These are phyloP conservation scores for Phaseolus lunatus DNA, from an alignment of 306 rosid species.

Conservation along the genomic window DNA sequence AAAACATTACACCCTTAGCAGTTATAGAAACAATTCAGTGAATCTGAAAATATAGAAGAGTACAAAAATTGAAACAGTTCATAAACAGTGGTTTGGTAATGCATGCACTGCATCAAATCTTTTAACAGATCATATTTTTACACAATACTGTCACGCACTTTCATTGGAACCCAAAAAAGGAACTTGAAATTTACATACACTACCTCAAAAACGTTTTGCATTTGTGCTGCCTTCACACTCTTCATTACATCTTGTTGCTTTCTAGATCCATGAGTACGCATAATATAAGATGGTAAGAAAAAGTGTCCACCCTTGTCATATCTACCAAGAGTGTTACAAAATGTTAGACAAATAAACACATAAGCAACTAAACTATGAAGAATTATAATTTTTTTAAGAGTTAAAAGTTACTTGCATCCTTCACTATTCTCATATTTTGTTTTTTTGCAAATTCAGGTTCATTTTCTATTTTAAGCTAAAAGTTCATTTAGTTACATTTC, in stretches of 20 bases:
- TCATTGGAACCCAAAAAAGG: slow-evolving; percentile 1
- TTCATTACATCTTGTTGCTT: slow-evolving; percentile 77
- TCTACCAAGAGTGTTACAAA: slow-evolving; percentile 51
- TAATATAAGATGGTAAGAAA: slow-evolving; percentile 84
- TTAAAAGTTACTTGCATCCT: slow-evolving; percentile 5
- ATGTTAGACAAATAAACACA: slow-evolving; percentile 1
- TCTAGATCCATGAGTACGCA: slow-evolving; percentile 92
- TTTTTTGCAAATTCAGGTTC: slow-evolving; percentile 16
- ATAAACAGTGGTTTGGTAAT: background rate
- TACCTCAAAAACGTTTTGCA: slow-evolving; percentile 87
- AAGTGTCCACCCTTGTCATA: slow-evolving; percentile 90
- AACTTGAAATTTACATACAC: slow-evolving; percentile 30
- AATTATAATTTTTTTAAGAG: background rate
- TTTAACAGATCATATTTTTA: background rate
- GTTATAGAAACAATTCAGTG: slow-evolving; percentile 14
- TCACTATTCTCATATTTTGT: background rate
- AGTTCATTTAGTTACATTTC: background rate
- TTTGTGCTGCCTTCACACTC: slow-evolving; percentile 59
- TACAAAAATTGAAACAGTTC: slow-evolving; percentile 9
- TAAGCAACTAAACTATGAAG: slow-evolving; percentile 13
- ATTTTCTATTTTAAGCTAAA: background rate
- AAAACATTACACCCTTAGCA: background rate
- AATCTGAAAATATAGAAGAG: background rate
- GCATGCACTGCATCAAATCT: slow-evolving; percentile 7
- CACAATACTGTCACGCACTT: slow-evolving; percentile 2